These are phyloP conservation scores for Maudiozyma turicensis DNA, from an alignment of 805 yeast genomes.

Conservation along the genomic window DNA sequence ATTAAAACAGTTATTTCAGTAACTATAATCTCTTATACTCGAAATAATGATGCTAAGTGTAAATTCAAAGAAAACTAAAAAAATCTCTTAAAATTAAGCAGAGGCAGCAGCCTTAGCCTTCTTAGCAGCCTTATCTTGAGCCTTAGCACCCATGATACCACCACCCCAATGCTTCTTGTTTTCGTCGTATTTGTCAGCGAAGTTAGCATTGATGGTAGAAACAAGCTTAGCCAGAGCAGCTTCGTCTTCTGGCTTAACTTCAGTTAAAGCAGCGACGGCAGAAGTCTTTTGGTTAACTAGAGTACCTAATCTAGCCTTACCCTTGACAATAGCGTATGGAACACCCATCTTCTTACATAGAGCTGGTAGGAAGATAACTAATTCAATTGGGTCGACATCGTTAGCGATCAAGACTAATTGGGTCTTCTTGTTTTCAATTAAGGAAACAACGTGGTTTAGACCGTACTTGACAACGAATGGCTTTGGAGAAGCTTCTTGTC, in stretches of 20 bases:
- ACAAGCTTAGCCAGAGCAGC: constrained; percentile 70
- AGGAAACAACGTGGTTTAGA: constrained; percentile 96
- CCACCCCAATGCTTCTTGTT: constrained; percentile 99
- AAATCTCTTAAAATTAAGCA: constrained; percentile 3
- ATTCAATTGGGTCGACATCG: constrained; percentile 98
- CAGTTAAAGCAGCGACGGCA: constrained; percentile 94
- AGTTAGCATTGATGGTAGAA: constrained; percentile 90
- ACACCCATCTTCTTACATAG: constrained; percentile 99
- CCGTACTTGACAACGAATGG: constrained; percentile 97
- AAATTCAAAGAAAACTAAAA: not conserved
- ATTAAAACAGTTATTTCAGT: not conserved
- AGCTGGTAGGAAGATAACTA: constrained; percentile 96
- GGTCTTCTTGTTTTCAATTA: constrained; percentile 97
- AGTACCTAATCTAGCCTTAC: constrained; percentile 97
- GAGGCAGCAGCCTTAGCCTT: constrained; percentile 40
- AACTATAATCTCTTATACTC: not conserved
- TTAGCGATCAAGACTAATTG: constrained; percentile 94
- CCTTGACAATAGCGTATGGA: constrained; percentile 97
- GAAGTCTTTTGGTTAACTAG: constrained; percentile 96
- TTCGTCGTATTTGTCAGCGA: constrained; percentile 88
- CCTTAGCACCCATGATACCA: constrained; percentile 94
- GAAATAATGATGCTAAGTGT: not conserved
- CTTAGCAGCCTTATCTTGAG: constrained; percentile 77
- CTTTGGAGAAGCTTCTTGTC: constrained; percentile 92
- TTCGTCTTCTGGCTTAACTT: constrained; percentile 90